These are phyloP conservation scores for Saccharomycopsis selenospora DNA, from an alignment of 805 yeast species.

Conservation along the genomic window DNA sequence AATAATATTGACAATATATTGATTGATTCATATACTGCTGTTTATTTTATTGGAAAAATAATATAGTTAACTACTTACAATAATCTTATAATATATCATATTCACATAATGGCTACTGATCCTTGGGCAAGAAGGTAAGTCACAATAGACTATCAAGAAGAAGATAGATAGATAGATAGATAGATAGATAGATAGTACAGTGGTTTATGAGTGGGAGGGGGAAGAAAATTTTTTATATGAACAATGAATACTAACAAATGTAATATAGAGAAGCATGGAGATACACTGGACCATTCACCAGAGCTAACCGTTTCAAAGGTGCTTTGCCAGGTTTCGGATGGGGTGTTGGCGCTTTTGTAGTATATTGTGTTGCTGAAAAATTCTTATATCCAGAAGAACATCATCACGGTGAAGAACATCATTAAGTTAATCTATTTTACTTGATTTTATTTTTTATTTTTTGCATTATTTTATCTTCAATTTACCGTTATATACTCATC, in stretches of 20 bases:
- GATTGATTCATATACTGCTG: too few relatives aligned
- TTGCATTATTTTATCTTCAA: too few relatives aligned
- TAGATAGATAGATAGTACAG: too few relatives aligned
- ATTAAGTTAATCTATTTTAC: conserved; percentile 6
- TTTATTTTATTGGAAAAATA: too few relatives aligned
- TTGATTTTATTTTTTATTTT: too few relatives aligned
- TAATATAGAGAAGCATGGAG: conserved; percentile 78
- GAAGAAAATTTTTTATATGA: too few relatives aligned
- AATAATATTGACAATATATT: too few relatives aligned
- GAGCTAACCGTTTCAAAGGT: conserved; percentile 58
- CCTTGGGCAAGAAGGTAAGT: conserved; percentile 46
- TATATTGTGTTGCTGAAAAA: conserved; percentile 41
- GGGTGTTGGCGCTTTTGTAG: conserved; percentile 68
- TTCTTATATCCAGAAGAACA: conserved; percentile 21
- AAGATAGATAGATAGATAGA: too few relatives aligned
- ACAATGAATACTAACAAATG: conserved; percentile 10
- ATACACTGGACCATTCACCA: conserved; percentile 73
- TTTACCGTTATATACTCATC: too few relatives aligned
- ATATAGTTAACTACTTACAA: too few relatives aligned
- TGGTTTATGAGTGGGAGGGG: too few relatives aligned
- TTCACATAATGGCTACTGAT: conserved; percentile 27
- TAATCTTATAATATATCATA: too few relatives aligned
- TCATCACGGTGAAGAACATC: conserved; percentile 19
- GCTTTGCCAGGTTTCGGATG: conserved; percentile 77
- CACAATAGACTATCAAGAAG: not conserved